Base-by-base conservation (phyloP, 768 basidiomycete genomes). In the Phlebiopsis flavidoalba region DNA sequence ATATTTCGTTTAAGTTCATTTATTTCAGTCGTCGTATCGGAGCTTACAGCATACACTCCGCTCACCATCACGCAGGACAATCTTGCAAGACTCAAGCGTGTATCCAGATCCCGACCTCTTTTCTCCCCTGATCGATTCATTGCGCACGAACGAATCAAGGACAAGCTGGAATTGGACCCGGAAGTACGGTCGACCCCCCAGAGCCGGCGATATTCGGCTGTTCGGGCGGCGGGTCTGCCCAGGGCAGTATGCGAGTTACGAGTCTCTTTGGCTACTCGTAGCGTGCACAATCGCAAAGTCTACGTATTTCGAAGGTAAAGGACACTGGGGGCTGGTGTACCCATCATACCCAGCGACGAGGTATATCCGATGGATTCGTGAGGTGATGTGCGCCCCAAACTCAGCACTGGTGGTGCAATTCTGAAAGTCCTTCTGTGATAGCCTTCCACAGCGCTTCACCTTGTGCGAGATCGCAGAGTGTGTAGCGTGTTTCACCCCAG, bases 81-180 rank as follows among this genome's bases (percentile, higher is more conserved):
- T 79, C 55, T 70, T 75, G 2, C 76, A 73, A 46, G 69, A 80
- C 43, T 71, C 74, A 46, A 52, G 59, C 11, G 66, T 65, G 15
- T 77, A 75, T 56, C 67, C 70, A 4, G 59, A 73, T 3, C 70
- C 75, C 8, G 45, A 60, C 0, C 19, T n/a, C 7, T 77, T 76
- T 64, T 31, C 26, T 64, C 40, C 57, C 53, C 45, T 14, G 57
- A 49, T 22, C 6, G 62, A 21, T 63, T 60, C 43, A n/a, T 3
- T 58, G n/a, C 22, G 31, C 10, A 54, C 22, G 21, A 36, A 17
- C 8, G 19, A 33, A 17, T 19, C 5, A 36, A n/a, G 26, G 11
- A 47, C 24, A 14, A n/a, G 57, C 31, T 46, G 57, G 47, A 55
- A 24, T 19, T 48, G 1, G 46, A 60, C 19, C 31, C 54, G 14